Conservation (phyloP, 1,284 basidiomycete species). For the Polyporus tsugae region DNA sequence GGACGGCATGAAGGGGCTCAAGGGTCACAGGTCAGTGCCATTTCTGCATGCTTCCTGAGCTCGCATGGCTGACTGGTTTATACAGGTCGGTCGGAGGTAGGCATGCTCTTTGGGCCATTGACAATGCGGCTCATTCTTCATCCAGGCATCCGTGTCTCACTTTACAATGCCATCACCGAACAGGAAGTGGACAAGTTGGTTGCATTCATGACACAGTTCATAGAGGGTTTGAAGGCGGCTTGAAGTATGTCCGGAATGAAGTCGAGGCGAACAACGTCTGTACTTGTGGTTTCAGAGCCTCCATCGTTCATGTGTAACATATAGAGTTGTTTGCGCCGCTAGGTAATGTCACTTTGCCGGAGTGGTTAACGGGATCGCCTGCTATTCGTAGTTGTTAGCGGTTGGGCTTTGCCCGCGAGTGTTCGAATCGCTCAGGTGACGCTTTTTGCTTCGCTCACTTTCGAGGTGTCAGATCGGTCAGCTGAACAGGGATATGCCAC, state of each 20-base stretch:
- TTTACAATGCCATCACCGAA: conserved; percentile 96
- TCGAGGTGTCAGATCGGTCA: neutral
- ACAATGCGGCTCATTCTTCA: conserved; percentile 30
- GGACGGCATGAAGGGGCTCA: conserved; percentile 83
- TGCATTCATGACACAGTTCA: conserved; percentile 68
- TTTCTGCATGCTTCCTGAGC: neutral
- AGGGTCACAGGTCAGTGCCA: conserved; percentile 88
- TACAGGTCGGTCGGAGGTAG: conserved; percentile 71
- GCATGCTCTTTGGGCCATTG: conserved; percentile 24
- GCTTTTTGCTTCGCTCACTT: conserved; percentile 49
- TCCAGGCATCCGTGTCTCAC: conserved; percentile 85
- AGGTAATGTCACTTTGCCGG: conserved; percentile 79
- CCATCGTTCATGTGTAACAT: no score
- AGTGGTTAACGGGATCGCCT: conserved; percentile 94
- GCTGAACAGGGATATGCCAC: no score
- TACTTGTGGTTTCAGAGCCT: no score
- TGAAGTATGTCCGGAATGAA: neutral
- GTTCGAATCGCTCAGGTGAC: conserved; percentile 91
- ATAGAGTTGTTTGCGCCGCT: no score
- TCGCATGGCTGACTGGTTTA: conserved; percentile 2
- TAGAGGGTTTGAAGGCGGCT: conserved; percentile 26
- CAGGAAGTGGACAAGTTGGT: conserved; percentile 74
- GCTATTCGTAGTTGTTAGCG: conserved; percentile 67
- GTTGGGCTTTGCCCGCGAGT: conserved; percentile 86
- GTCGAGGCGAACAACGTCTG: no score